Base-by-base conservation (phyloP, 1,139 yeast genomes). In the Lodderomyces pseudojiufengensis region DNA sequence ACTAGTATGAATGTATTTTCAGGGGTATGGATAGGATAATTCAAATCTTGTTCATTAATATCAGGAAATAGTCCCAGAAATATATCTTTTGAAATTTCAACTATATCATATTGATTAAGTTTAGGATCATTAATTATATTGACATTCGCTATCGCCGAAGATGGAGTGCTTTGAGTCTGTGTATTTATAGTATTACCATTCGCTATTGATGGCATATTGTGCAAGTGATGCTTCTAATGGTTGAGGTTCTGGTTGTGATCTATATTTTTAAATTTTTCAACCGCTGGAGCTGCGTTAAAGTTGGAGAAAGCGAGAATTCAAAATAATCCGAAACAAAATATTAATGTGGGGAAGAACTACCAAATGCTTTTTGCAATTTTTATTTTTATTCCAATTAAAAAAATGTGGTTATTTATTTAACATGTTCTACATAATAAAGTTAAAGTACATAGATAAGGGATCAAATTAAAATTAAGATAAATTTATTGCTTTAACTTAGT, bases 41-140 rank as follows among this genome's bases (percentile, higher is more conserved):
- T 24, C 10, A 27, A 11, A 3, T 31, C 35, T 8, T 24, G 12
- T 31, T 41, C 40, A n/a, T 26, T 11, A 20, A 36, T 44, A 13
- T 42, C 44, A 2, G 68, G 68, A 45, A 65, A 69, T 27, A 69
- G 42, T 33, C 57, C 52, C 24, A 52, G 44, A 42, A 51, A 65
- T 14, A 68, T 50, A 32, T 65, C 71, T 41, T 54, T 49, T 7
- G 73, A 63, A 2, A 70, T 32, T 31, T 63, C 59, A 6, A 69
- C 50, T 3, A 50, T 40, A 41, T 69, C 72, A 33, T 52, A 48
- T 22, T 45, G 46, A 30, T 47, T 51, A 26, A 52, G 24, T 6
- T 57, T 41, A 9, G 63, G 57, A 42, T 67, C 69, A 39, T 59
- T 58, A 34, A 64, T 46, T 18, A 67, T 54, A 11, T 52, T 54